Evolutionary conservation across 2,329 filamentous ascomycete genomes (phyloP).

Genomic region (Xenoacremonium recifei): DNA sequence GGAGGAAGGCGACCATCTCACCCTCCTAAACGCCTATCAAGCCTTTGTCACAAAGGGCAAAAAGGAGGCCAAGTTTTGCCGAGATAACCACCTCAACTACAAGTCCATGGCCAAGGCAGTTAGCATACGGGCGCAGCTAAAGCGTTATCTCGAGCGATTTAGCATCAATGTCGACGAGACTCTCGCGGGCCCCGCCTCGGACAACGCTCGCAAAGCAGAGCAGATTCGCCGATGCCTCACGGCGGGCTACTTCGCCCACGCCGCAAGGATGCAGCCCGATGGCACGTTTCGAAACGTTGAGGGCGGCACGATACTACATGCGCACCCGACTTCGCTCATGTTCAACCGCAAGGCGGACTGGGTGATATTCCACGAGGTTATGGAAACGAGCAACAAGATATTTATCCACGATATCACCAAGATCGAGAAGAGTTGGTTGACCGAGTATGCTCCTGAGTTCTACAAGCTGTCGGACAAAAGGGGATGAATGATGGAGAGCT

Average conservation of each 20-base stretch:
- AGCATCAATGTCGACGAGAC: conserved; percentile 69
- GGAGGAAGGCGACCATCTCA: conserved; percentile 92
- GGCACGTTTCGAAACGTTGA: conserved; percentile 86
- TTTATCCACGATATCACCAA: conserved; percentile 92
- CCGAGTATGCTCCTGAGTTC: conserved; percentile 84
- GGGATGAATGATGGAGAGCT: conserved; percentile 15
- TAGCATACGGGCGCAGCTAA: conserved; percentile 82
- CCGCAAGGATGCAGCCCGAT: conserved; percentile 90
- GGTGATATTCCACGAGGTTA: conserved; percentile 92
- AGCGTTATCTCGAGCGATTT: conserved; percentile 83
- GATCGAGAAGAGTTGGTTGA: conserved; percentile 88
- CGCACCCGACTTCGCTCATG: conserved; percentile 89
- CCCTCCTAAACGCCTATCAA: conserved; percentile 89
- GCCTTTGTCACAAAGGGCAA: conserved; percentile 80
- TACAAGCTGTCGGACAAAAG: conserved; percentile 56
- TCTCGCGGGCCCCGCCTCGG: conserved; percentile 37
- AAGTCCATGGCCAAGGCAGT: conserved; percentile 79
- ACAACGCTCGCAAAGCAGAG: conserved; percentile 52
- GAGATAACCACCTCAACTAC: conserved; percentile 83
- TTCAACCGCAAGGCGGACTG: conserved; percentile 96
- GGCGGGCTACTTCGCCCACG: conserved; percentile 88
- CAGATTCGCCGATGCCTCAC: conserved; percentile 83
- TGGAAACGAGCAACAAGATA: conserved; percentile 84
- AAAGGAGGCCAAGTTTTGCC: conserved; percentile 83
- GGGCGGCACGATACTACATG: conserved; percentile 74